Evolutionary conservation across 2,329 filamentous ascomycete species (phyloP).

Genomic region (Scolecobasidium constrictum): DNA sequence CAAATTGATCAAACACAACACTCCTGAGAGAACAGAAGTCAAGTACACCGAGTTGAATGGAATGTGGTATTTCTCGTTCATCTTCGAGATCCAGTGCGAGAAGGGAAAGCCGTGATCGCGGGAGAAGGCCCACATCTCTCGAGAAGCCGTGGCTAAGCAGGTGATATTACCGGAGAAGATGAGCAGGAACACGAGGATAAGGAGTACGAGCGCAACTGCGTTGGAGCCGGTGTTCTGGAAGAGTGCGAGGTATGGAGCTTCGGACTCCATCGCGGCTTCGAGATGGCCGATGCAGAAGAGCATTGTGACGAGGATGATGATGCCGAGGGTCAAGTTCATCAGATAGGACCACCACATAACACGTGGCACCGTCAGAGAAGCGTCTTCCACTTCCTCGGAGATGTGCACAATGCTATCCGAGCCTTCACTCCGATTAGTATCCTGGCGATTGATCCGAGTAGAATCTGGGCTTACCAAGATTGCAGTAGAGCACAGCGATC

Average conservation of each 20-base stretch:
- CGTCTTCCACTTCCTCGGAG: constrained; percentile 24
- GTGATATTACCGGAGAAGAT: constrained; percentile 30
- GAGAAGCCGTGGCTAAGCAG: constrained; percentile 35
- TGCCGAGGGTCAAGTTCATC: constrained; percentile 20
- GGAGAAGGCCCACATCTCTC: constrained; percentile 40
- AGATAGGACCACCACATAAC: constrained; percentile 31
- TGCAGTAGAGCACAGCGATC: constrained; percentile 14
- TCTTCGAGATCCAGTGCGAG: constrained; percentile 20
- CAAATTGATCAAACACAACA: constrained; percentile 30
- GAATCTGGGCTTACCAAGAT: constrained; percentile 9
- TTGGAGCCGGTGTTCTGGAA: constrained; percentile 30
- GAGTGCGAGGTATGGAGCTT: constrained; percentile 31
- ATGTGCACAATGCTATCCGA: constrained; percentile 38
- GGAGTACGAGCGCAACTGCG: constrained; percentile 29
- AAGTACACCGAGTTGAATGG: constrained; percentile 25
- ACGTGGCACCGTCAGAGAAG: constrained; percentile 22
- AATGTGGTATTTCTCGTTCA: constrained; percentile 25
- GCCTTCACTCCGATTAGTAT: constrained; percentile 17
- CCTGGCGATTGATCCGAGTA: constrained; percentile 5
- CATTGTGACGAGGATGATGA: constrained; percentile 13
- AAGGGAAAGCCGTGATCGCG: constrained; percentile 35
- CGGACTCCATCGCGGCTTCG: constrained; percentile 14
- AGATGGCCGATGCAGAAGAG: constrained; percentile 14
- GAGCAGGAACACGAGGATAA: constrained; percentile 26
- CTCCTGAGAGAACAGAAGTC: constrained; percentile 19